Conservation (phyloP, 2,329 filamentous ascomycete genomes). For the Cyphellophora europaea region DNA sequence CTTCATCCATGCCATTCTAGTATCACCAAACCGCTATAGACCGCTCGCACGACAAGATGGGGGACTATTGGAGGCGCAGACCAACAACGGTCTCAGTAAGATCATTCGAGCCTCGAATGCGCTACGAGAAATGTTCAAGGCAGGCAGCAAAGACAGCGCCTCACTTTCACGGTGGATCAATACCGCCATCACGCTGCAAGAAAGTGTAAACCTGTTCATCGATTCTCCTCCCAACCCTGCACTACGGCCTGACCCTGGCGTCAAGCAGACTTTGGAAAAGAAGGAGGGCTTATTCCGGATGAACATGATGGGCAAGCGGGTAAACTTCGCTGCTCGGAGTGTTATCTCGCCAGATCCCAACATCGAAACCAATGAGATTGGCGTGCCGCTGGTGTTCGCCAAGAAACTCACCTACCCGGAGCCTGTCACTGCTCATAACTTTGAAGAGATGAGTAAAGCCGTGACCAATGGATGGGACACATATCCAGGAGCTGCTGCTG, state of each 20-base stretch:
- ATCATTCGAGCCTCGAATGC: conserved; percentile 68
- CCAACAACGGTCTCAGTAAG: conserved; percentile 79
- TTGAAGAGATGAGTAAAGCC: conserved; percentile 87
- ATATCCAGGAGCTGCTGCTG: conserved; percentile 88
- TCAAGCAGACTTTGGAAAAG: conserved; percentile 97
- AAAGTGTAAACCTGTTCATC: conserved; percentile 83
- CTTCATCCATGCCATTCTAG: conserved; percentile 76
- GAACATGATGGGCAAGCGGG: conserved; percentile 99
- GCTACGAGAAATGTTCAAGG: conserved; percentile 51
- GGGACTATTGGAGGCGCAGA: conserved; percentile 74
- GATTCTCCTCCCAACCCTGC: conserved; percentile 81
- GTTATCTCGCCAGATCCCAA: conserved; percentile 98
- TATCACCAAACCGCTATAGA: conserved; percentile 85
- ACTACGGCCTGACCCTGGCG: conserved; percentile 78
- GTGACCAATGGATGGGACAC: conserved; percentile 90
- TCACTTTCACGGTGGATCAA: conserved; percentile 60
- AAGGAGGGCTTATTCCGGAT: conserved; percentile 97
- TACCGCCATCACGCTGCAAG: conserved; percentile 75
- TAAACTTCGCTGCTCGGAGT: conserved; percentile 94
- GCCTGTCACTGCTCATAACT: conserved; percentile 94
- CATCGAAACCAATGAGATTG: conserved; percentile 98
- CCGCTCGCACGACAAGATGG: conserved; percentile 76
- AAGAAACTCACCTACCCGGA: conserved; percentile 94
- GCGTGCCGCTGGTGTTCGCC: conserved; percentile 95
- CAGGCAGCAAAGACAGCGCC: conserved; percentile 29